phyloP scores from a whole-genome alignment of 1,139 yeast genomes.

The Yamadazyma siamensis region DNA sequence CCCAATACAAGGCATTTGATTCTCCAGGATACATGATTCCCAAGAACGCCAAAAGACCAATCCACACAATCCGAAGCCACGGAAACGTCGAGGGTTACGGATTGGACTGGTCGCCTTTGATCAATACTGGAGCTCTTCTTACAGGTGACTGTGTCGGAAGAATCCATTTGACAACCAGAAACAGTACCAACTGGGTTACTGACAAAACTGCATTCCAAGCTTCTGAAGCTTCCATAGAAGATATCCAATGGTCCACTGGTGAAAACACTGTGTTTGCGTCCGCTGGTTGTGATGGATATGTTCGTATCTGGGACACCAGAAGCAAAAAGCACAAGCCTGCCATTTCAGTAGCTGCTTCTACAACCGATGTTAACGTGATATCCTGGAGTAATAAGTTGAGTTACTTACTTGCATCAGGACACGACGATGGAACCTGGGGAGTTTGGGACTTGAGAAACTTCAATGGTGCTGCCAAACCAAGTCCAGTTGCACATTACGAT shows the following conservation, averaged over 20 bases:
- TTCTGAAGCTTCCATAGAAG: conserved; percentile 81
- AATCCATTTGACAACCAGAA: conserved; percentile 72
- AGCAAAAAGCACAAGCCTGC: conserved; percentile 92
- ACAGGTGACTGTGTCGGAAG: conserved; percentile 91
- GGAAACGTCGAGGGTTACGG: conserved; percentile 99
- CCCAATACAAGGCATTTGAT: conserved; percentile 81
- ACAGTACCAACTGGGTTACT: conserved; percentile 79
- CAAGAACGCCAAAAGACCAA: conserved; percentile 72
- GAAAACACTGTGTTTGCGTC: conserved; percentile 93
- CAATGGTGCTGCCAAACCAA: conserved; percentile 53
- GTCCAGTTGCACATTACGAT: conserved; percentile 88
- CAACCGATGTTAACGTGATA: conserved; percentile 86
- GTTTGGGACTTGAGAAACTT: conserved; percentile 97
- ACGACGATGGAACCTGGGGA: conserved; percentile 96
- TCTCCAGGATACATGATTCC: conserved; percentile 83
- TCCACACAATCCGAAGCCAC: conserved; percentile 80
- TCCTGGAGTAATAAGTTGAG: conserved; percentile 92
- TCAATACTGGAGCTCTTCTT: conserved; percentile 74
- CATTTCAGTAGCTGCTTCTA: conserved; percentile 77
- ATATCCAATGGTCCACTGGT: conserved; percentile 92
- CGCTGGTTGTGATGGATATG: conserved; percentile 87
- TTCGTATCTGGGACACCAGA: conserved; percentile 96
- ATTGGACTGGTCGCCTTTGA: conserved; percentile 91
- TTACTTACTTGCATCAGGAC: conserved; percentile 90
- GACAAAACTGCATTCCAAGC: conserved; percentile 78